phyloP scores from a whole-genome alignment of 2,329 filamentous ascomycete genomes.

The Davidsoniella eucalypti region DNA sequence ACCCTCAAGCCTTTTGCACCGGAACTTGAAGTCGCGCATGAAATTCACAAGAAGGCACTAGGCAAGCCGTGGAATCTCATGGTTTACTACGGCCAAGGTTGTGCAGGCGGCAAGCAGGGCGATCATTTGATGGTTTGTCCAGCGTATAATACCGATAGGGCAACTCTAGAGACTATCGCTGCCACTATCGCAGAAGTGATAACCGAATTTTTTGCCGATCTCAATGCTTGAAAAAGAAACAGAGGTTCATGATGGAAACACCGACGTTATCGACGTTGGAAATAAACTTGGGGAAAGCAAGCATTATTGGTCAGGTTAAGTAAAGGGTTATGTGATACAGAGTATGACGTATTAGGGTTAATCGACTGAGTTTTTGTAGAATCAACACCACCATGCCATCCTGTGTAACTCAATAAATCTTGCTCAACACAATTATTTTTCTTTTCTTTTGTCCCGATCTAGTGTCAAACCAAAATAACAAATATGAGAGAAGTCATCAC shows the following conservation, averaged over 20 bases:
- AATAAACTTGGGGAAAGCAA: not conserved
- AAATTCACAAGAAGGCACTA: conserved; percentile 1
- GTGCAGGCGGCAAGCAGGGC: conserved; percentile 23
- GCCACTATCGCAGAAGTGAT: not conserved
- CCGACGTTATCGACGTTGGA: not conserved
- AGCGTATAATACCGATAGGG: conserved; percentile 43
- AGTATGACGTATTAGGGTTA: no score
- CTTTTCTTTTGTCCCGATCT: not conserved
- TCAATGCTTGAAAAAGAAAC: not conserved
- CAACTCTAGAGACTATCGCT: not conserved
- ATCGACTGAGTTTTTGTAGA: not conserved
- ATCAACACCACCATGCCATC: not conserved
- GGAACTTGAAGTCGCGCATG: not conserved
- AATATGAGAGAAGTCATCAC: conserved; percentile 58
- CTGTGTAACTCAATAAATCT: not conserved
- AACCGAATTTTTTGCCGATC: not conserved
- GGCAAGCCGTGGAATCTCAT: not conserved
- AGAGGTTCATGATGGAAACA: not conserved
- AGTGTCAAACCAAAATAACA: not conserved
- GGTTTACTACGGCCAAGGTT: conserved; percentile 10
- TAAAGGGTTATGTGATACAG: no score
- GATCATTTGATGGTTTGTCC: conserved; percentile 58
- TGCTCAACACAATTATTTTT: not conserved
- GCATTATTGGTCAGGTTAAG: no score
- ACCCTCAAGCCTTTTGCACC: conserved; percentile 23